Evolutionary conservation across 257 asterid genomes (phyloP).

Genomic region (Leonotis leonurus): DNA sequence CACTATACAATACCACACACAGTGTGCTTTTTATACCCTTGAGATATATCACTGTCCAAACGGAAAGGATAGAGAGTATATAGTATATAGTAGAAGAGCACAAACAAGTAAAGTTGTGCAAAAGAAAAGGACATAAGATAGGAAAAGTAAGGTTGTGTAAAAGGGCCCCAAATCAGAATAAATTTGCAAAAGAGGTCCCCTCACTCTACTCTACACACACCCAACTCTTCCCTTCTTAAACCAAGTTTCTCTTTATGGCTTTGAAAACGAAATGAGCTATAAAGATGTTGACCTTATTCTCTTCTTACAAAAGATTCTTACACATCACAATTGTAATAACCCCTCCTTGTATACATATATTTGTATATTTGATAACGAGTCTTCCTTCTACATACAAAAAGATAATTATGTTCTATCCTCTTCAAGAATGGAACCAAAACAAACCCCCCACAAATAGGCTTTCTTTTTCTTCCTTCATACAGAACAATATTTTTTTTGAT

Average conservation of each 20-base stretch:
- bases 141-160: too few species aligned
- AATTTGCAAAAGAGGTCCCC: not conserved
- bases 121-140: too few species aligned
- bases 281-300: constrained; percentile 1
- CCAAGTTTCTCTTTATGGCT: not conserved
- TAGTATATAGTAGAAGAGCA: too few species aligned
- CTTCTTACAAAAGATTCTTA: not conserved
- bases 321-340: not conserved
- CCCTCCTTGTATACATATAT: too few species aligned
- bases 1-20: too few species aligned
- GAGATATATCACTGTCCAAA: too few species aligned
- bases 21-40: too few species aligned
- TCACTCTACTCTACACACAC: too few species aligned
- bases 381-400: not conserved
- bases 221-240: too few species aligned
- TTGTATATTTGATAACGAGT: not conserved
- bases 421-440: not conserved
- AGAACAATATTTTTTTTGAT: not conserved
- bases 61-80: too few species aligned
- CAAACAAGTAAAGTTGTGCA: too few species aligned
- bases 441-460: too few species aligned
- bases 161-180: not conserved
- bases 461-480: not conserved
- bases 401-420: not conserved
- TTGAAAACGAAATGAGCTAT: not conserved